A percentile compares a stretch with the other conserved stretches of the same genome.
phyloP scores from a whole-genome alignment of 805 yeast species.

The Hanseniaspora opuntiae region DNA sequence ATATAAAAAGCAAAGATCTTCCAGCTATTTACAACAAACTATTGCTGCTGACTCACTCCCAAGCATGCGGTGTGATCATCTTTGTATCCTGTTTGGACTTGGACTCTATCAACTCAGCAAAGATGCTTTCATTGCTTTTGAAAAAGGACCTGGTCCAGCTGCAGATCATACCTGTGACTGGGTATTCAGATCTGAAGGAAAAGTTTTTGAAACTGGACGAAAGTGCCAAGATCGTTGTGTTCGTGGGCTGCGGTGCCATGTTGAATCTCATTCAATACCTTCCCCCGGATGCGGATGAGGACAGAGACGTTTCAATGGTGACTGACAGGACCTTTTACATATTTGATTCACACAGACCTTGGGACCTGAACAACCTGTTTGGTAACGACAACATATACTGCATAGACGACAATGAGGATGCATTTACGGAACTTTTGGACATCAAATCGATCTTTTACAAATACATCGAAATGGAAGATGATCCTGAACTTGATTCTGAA shows the following conservation, averaged over 20 bases:
- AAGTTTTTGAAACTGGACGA: constrained; percentile 55
- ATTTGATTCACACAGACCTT: constrained; percentile 86
- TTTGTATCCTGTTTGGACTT: constrained; percentile 84
- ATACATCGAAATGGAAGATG: constrained; percentile 32
- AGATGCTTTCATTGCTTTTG: constrained; percentile 54
- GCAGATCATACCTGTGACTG: constrained; percentile 84
- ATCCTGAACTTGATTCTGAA: constrained; percentile 27
- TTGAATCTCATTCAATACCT: constrained; percentile 61
- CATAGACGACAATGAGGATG: constrained; percentile 64
- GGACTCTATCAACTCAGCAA: constrained; percentile 83
- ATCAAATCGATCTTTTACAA: constrained; percentile 53
- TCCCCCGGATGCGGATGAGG: constrained; percentile 45
- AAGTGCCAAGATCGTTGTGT: constrained; percentile 60
- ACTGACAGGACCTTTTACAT: constrained; percentile 51
- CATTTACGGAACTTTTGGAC: constrained; percentile 29
- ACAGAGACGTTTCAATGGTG: constrained; percentile 19
- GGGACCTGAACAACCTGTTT: constrained; percentile 87
- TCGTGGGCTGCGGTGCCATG: constrained; percentile 89
- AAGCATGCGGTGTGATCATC: constrained; percentile 63
- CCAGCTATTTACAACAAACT: constrained; percentile 8
- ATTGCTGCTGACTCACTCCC: not conserved
- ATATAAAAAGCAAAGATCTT: constrained; percentile 3
- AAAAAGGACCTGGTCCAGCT: constrained; percentile 74
- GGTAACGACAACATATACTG: constrained; percentile 68
- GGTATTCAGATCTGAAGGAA: constrained; percentile 61